Conservation (phyloP, 2,329 filamentous ascomycete species). For the Raffaelea deltoideospora region DNA sequence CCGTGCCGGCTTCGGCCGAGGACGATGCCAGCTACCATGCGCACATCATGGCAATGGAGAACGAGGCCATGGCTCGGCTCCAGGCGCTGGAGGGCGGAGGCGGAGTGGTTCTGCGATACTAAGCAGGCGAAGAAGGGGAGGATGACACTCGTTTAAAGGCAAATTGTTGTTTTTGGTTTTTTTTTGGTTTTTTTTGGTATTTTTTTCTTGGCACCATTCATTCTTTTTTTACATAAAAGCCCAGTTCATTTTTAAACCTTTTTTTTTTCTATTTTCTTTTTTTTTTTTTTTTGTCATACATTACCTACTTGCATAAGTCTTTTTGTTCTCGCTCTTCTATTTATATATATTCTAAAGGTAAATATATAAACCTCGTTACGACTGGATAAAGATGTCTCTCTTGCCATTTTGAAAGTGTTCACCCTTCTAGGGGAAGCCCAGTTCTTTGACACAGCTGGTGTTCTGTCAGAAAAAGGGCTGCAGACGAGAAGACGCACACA, state of each 20-base stretch:
- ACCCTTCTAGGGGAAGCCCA: no score
- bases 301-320: not conserved
- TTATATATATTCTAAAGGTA: not conserved
- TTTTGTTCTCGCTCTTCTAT: not conserved
- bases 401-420: no score
- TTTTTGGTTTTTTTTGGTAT: not conserved
- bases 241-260: no score
- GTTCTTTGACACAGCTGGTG: no score
- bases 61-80: conserved; percentile 7
- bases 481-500: no score
- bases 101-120: conserved; percentile 11
- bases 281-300: not conserved
- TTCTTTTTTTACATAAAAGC: not conserved
- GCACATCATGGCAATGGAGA: conserved; percentile 14
- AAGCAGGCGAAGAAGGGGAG: not conserved
- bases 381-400: no score
- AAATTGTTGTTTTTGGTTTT: not conserved
- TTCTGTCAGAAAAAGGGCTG: no score
- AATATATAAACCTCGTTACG: no score
- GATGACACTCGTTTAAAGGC: not conserved
- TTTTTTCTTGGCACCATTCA: not conserved
- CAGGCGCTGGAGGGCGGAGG: conserved; percentile 9
- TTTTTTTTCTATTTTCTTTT: conserved; percentile 1
- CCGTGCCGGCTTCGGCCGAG: conserved; percentile 2
- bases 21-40: conserved; percentile 12